Base-by-base conservation (phyloP, 2,329 filamentous ascomycete species). In the Tolypocladium tropicale region DNA sequence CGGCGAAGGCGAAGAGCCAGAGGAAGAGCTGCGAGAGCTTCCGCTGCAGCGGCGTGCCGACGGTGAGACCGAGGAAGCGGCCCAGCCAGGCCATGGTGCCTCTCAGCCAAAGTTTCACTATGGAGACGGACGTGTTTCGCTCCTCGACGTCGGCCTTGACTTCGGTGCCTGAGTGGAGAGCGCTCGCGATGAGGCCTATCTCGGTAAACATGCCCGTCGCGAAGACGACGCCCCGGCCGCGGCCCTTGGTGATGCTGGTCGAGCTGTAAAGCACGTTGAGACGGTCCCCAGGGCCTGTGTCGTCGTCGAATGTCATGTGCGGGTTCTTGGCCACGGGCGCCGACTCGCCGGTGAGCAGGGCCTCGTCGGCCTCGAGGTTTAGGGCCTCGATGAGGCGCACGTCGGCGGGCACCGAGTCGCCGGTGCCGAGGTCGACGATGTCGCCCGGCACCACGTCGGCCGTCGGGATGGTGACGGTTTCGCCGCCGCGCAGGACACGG, bases 21-120 rank as follows among this genome's bases (percentile, higher is more conserved):
- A 88, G 78, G 10, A 86, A 86, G 56, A 90, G 80, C 68, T 86
- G 85, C 63, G 83, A 85, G 52, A 89, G 72, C 67, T 85, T 88
- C 61, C 79, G 80, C 67, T 88, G 85, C 39, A 90, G 74, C 1
- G 86, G 86, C 11, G 86, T 89, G 43, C 86, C 86, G 33, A 82
- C 71, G 39, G 68, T 72, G 57, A 76, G 66, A 53, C 74, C 79
- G 54, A 81, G 77, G 65, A 80, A 76, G 58, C 74, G 70, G 25
- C 73, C 74, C 52, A 79, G 62, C 23, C 75, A 70, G 62, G 78
- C 75, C 56, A 76, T 78, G 32, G 70, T 69, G 1, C 14, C 16
- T 9, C 7, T 30, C 46, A 9, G n/a, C 5, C 7, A 30, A 52
- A 78, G 77, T 65, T 73, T 78, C 3, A 69, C 59, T 28, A 76